Base-by-base conservation (phyloP, 352 stramenopile genomes). In the Phytophthora nicotianae region DNA sequence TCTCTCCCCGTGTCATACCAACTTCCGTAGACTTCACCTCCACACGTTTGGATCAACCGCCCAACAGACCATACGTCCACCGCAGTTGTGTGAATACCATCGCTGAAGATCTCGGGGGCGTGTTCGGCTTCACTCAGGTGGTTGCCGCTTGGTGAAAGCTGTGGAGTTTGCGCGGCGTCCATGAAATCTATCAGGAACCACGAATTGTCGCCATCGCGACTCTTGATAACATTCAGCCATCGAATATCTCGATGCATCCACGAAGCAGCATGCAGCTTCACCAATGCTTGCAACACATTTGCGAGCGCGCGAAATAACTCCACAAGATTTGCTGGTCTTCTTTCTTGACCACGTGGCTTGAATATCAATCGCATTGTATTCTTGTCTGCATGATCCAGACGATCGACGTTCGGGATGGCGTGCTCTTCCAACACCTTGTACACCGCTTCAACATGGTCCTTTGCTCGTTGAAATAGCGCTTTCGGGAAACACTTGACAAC, bases 161-260 rank as follows among this genome's bases (percentile, higher is more conserved):
- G 64, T 11, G 58, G 64, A 52, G 29, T 72, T 50, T 16, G 42
- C 10, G 58, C 58, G 2, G 53, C 52, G 13, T 62, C 59, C 65
- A 62, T 69, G 41, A 73, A 69, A 21, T 65, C 58, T 45, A 69
- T 50, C 26, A 69, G 52, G 53, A 73, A 65, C 65, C 41, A 73
- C 54, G 21, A 50, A 19, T 50, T 26, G 10, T 40, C 11, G 19
- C 23, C 47, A 64, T 68, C 64, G 13, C 46, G 50, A 60, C 32
- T 52, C 47, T 60, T 59, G 8, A 72, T 52, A 43, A 69, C 47
- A 59, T 72, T 72, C 5, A 47, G 32, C 65, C 65, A 69, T 56
- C 59, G 65, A 50, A 69, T 58, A 50, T 65, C 52, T 42, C 65
- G 52, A 64, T 73, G 58, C 52, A 69, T 65, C 58, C 65, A 72